These are phyloP conservation scores for Trametes coccinea DNA, from an alignment of 768 basidiomycete species.

Conservation along the genomic window DNA sequence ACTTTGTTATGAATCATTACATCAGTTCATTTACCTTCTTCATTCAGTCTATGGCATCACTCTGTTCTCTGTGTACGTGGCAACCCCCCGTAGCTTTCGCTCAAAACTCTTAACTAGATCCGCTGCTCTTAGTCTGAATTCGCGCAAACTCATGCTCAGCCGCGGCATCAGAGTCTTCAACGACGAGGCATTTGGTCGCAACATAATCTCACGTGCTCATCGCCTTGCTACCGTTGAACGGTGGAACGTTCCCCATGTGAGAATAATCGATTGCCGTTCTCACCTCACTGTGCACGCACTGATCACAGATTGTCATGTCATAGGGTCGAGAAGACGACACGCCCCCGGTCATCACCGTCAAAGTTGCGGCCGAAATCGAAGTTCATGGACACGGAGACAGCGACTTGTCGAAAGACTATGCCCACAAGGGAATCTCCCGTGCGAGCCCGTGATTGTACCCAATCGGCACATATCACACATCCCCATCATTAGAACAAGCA, in stretches of 20 bases:
- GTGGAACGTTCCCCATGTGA: background rate
- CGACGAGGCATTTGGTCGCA: background rate
- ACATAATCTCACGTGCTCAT: background rate
- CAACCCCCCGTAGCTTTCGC: no score
- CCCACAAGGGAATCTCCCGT: background rate
- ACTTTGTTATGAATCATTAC: no score
- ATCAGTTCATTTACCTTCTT: background rate
- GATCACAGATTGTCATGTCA: background rate
- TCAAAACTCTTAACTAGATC: no score
- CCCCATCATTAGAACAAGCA: no score
- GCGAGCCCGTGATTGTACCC: no score
- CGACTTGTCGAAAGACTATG: background rate
- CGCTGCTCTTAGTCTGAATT: background rate
- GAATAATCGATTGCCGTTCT: background rate
- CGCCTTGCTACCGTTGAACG: background rate
- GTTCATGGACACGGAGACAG: background rate
- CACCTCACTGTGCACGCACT: no score
- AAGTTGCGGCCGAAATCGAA: background rate
- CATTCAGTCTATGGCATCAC: background rate
- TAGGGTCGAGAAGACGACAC: background rate
- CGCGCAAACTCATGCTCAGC: background rate
- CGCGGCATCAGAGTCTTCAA: constrained; percentile 8
- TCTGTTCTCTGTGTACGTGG: background rate
- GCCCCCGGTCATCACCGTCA: background rate
- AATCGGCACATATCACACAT: no score